Evolutionary conservation across 2,329 filamentous ascomycete species (phyloP), one percentile per base, ranked within the genome.

Genomic region (Xylaria sp.): DNA sequence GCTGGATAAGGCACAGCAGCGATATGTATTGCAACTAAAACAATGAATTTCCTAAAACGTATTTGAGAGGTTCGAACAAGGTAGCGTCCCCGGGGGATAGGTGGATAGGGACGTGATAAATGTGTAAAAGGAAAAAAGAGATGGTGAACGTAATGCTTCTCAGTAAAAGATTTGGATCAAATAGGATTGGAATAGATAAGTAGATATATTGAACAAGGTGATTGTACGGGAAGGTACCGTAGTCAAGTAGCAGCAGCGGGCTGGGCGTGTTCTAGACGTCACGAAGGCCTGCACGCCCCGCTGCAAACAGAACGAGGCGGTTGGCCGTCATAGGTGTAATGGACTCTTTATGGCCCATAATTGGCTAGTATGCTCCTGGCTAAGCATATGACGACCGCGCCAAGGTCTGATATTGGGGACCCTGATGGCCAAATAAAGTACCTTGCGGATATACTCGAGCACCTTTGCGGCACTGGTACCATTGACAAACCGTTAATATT

Each of bases 351-450:
- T 8, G 28, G 49, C 49, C 56, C 25, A 43, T 75, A 71, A 75
- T 76, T 76, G 72, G 75, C 10, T 36, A n/a, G 48, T n/a, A 49
- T 39, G 43, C 10, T 15, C 20, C 39, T 25, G 20, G 51, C n/a
- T 23, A 49, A 51, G 28, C 65, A 55, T 69, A 72, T 73, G 70
- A 73, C 73, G 71, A 46, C 65, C 69, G 73, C 62, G 39, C 72
- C 74, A 72, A 74, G 73, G 66, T 43, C 36, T 8, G 20, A 59
- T 36, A 43, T 46, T 57, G 74, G 63, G 73, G 52, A 76, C 75
- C 75, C 75, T 77, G 75, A 76, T 75, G 75, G 74, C 62, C 66
- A 43, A 36, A 10, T 36, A 20, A n/a, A 46, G 41, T 46, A 46
- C 5, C 54, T 43, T n/a, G 3, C 18, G 28, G 13, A 20, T 12